These are phyloP conservation scores for Gracilariopsis chorda DNA, from an alignment of 23 red algal species.

Conservation along the genomic window DNA sequence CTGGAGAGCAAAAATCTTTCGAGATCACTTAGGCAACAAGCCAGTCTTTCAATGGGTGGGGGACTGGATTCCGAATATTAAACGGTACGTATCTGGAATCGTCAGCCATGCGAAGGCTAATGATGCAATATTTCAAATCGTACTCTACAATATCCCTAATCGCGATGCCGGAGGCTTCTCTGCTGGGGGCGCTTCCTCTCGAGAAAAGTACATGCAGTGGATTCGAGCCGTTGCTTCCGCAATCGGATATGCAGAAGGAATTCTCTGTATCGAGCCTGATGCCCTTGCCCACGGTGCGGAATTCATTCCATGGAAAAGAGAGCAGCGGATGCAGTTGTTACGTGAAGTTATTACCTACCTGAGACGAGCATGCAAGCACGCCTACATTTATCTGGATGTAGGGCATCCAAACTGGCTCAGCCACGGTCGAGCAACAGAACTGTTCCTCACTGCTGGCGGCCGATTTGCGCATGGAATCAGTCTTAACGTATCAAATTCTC, in stretches of 20 bases:
- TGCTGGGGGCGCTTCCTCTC: slow-evolving; percentile 30
- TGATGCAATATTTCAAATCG: slow-evolving; percentile 28
- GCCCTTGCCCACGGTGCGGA: slow-evolving; percentile 29
- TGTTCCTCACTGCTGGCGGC: slow-evolving; percentile 1
- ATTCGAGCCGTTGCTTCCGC: slow-evolving; percentile 9
- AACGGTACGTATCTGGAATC: neutral
- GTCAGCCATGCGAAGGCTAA: slow-evolving; percentile 48
- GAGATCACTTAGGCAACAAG: slow-evolving; percentile 17
- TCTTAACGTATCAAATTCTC: slow-evolving; percentile 43
- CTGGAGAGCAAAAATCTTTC: slow-evolving; percentile 8
- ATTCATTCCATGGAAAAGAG: neutral
- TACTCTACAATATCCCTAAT: slow-evolving; percentile 55
- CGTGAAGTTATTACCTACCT: neutral
- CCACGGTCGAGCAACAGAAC: neutral
- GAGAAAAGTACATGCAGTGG: slow-evolving; percentile 28
- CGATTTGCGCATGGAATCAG: slow-evolving; percentile 44
- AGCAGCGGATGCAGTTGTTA: slow-evolving; percentile 10
- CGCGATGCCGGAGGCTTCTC: slow-evolving; percentile 51
- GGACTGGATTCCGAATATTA: slow-evolving; percentile 17
- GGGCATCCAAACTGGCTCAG: slow-evolving; percentile 36
- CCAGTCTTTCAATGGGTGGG: slow-evolving; percentile 47
- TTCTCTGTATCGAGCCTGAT: slow-evolving; percentile 48
- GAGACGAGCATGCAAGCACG: neutral
- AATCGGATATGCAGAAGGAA: slow-evolving; percentile 18
- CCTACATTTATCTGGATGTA: slow-evolving; percentile 43